Percentiles rank a stretch among this genome's conserved stretches.
These are phyloP conservation scores for Tetragonia tetragonoides DNA, from an alignment of 148 eudicot genomes.

Conservation along the genomic window DNA sequence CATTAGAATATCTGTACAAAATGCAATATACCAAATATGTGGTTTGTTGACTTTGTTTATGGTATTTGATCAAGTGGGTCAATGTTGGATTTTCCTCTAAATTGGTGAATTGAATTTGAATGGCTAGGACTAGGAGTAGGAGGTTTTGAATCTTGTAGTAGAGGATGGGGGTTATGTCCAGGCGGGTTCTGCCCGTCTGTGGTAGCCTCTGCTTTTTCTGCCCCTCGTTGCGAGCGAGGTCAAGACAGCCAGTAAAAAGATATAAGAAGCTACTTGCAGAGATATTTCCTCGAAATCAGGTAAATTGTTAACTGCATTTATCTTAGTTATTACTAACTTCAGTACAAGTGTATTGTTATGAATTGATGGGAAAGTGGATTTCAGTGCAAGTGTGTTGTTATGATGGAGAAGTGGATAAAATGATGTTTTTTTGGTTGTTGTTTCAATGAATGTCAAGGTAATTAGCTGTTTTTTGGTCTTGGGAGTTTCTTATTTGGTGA, in stretches of 20 bases:
- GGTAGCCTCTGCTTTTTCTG: slow-evolving; percentile 81
- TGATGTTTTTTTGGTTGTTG: not conserved
- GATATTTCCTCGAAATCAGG: slow-evolving; percentile 84
- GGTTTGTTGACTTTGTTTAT: not conserved
- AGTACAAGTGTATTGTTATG: not conserved
- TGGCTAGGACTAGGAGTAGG: slow-evolving; percentile 15
- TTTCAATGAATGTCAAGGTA: not conserved
- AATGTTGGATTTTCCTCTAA: slow-evolving; percentile 3
- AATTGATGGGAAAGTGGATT: not conserved
- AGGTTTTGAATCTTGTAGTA: slow-evolving; percentile 10
- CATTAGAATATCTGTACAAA: no score
- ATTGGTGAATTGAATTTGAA: slow-evolving; percentile 14
- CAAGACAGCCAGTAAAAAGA: slow-evolving; percentile 89
- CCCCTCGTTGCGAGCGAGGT: slow-evolving; percentile 78
- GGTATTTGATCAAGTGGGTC: slow-evolving; percentile 23
- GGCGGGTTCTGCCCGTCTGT: slow-evolving; percentile 82
- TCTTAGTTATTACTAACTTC: not conserved
- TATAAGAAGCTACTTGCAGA: slow-evolving; percentile 81
- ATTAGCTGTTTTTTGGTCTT: not conserved
- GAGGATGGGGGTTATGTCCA: slow-evolving; percentile 91
- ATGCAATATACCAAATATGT: not conserved
- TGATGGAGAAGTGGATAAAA: not conserved
- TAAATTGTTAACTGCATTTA: slow-evolving; percentile 20
- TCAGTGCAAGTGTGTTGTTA: slow-evolving; percentile 1
- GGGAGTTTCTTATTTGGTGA: not conserved